Percentiles rank a stretch among this genome's conserved stretches.
These are phyloP conservation scores for Schrenkiella parvula DNA, from an alignment of 345 rosid species.

Conservation along the genomic window DNA sequence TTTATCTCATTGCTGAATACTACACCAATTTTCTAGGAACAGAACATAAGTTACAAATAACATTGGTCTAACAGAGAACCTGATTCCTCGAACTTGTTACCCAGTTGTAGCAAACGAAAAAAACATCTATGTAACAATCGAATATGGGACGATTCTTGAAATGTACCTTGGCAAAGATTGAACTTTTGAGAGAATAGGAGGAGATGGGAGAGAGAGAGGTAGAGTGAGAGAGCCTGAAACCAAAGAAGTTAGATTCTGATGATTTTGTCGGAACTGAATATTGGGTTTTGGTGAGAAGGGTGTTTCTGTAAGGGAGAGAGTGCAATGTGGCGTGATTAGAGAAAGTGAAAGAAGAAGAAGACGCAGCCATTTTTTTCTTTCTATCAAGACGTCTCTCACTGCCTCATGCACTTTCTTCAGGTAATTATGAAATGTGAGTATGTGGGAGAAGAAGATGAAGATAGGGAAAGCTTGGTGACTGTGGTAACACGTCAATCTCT, in stretches of 20 bases:
- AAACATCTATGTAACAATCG: neutral
- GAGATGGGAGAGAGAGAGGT: conserved; percentile 34
- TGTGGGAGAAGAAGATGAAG: conserved; percentile 5
- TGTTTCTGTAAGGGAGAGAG: conserved; percentile 22
- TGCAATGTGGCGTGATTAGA: conserved; percentile 15
- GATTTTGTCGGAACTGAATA: conserved; percentile 35
- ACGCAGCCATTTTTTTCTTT: conserved; percentile 28
- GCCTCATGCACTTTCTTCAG: neutral
- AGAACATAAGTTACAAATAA: neutral
- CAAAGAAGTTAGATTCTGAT: conserved; percentile 60
- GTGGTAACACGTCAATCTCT: conserved; percentile 26
- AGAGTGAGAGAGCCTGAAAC: conserved; percentile 51
- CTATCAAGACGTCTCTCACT: neutral
- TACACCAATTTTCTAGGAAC: neutral
- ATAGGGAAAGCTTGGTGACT: conserved; percentile 25
- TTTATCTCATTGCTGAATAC: neutral
- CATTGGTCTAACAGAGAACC: neutral
- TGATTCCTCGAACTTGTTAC: neutral
- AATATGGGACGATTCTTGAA: conserved; percentile 6
- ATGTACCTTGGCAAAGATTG: conserved; percentile 81
- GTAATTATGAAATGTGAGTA: neutral
- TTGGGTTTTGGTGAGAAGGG: conserved; percentile 5
- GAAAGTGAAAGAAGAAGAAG: conserved; percentile 17
- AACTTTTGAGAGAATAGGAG: conserved; percentile 36
- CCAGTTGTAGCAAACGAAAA: neutral